Evolutionary conservation across 192 early-diverging fungal genomes (phyloP).

Genomic region (Lunasporangiospora selenospora): DNA sequence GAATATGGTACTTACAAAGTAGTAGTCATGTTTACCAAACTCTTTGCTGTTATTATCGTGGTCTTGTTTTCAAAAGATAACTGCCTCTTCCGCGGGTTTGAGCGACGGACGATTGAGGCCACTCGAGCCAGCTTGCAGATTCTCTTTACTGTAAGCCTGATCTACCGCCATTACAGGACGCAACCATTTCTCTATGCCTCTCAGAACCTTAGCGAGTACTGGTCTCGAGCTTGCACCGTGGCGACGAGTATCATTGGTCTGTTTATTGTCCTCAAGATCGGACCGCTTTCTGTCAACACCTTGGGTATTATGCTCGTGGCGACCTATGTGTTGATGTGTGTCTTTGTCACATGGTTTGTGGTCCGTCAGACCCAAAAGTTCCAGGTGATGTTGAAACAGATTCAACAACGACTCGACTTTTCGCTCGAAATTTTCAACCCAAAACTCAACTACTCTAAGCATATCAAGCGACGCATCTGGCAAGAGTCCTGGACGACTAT

Average conservation of each 20-base stretch:
- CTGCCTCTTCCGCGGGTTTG: slow-evolving; percentile 56
- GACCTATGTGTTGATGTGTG: slow-evolving; percentile 39
- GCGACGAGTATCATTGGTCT: slow-evolving; percentile 58
- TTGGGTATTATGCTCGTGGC: slow-evolving; percentile 54
- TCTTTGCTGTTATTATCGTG: slow-evolving; percentile 52
- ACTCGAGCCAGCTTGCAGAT: slow-evolving; percentile 58
- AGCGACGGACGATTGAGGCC: slow-evolving; percentile 56
- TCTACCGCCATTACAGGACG: slow-evolving; percentile 61
- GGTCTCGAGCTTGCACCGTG: slow-evolving; percentile 51
- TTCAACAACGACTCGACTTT: slow-evolving; percentile 56
- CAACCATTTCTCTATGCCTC: slow-evolving; percentile 65
- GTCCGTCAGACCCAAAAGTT: slow-evolving; percentile 50
- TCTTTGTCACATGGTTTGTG: slow-evolving; percentile 51
- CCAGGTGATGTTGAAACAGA: slow-evolving; percentile 48
- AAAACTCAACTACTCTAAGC: slow-evolving; percentile 45
- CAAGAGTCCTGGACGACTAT: slow-evolving; percentile 75
- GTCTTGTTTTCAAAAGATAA: slow-evolving; percentile 66
- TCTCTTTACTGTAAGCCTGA: slow-evolving; percentile 52
- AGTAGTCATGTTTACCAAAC: slow-evolving; percentile 64
- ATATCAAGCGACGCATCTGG: slow-evolving; percentile 64
- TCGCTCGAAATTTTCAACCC: slow-evolving; percentile 58
- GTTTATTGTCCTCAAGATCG: slow-evolving; percentile 55
- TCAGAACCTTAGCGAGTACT: slow-evolving; percentile 59
- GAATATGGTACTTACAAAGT: slow-evolving; percentile 59
- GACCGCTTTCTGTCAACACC: slow-evolving; percentile 46